phyloP scores from a whole-genome alignment of 148 eudicot genomes.

The Arctostaphylos glauca region DNA sequence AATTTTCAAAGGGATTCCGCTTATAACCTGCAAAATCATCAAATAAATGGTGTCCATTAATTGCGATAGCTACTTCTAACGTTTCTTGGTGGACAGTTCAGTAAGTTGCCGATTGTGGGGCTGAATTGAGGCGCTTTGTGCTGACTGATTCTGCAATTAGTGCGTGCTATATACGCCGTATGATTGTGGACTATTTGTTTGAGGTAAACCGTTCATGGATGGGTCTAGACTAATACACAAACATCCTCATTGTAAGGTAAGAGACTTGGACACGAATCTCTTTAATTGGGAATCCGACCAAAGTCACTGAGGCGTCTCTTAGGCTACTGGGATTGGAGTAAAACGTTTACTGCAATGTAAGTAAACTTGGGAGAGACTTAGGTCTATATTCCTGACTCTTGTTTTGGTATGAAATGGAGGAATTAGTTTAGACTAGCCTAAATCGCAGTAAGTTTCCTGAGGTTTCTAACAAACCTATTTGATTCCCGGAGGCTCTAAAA shows the following conservation, averaged over 20 bases:
- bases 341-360: not conserved
- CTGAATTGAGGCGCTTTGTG: constrained; percentile 9
- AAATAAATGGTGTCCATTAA: not conserved
- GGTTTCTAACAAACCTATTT: not conserved
- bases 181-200: not conserved
- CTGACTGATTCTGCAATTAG: not conserved
- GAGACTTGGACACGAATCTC: not conserved
- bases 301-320: not conserved
- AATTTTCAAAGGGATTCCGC: not conserved
- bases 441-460: not conserved
- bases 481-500: too few relatives aligned
- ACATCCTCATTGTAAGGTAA: not conserved
- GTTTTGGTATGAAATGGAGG: constrained; percentile 4
- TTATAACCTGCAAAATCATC: not conserved
- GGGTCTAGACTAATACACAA: not conserved
- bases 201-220: not conserved
- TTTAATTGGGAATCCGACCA: not conserved
- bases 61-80: not conserved
- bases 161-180: not conserved
- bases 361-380: not conserved
- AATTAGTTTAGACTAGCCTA: not conserved
- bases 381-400: not conserved
- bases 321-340: not conserved
- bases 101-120: not conserved
- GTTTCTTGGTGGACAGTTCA: not conserved